Percentiles rank a stretch among this genome's conserved stretches.
Evolutionary conservation across 139 green algal genomes (phyloP).

Genomic region (Chlorella vulgaris): DNA sequence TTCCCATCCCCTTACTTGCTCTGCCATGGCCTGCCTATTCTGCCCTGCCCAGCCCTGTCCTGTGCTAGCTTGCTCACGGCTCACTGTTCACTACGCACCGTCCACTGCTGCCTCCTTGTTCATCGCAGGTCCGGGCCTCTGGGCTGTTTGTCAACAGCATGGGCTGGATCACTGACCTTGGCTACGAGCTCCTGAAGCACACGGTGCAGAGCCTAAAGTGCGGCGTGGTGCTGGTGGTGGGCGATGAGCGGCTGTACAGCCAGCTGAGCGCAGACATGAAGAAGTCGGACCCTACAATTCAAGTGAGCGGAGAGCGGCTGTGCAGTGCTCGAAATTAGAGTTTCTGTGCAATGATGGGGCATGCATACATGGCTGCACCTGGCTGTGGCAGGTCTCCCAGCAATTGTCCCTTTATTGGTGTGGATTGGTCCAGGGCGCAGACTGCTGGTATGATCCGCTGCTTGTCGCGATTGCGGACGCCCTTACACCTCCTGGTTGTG

Average conservation of each 20-base stretch:
- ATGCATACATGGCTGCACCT: too few relatives aligned
- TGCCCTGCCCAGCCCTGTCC: too few relatives aligned
- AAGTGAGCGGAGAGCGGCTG: background rate
- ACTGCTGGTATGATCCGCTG: too few relatives aligned
- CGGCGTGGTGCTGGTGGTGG: slow-evolving; percentile 90
- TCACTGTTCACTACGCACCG: background rate
- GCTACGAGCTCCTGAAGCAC: slow-evolving; percentile 92
- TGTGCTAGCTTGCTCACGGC: too few relatives aligned
- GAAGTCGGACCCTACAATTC: background rate
- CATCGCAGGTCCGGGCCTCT: slow-evolving; percentile 50
- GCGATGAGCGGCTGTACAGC: slow-evolving; percentile 83
- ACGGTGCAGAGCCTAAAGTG: slow-evolving; percentile 62
- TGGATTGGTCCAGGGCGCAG: too few relatives aligned
- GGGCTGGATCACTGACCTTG: slow-evolving; percentile 90
- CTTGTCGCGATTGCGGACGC: background rate
- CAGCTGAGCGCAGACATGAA: slow-evolving; percentile 65
- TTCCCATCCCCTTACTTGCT: too few relatives aligned
- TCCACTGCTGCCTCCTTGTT: background rate
- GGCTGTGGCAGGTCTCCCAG: too few relatives aligned
- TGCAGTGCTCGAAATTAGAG: too few relatives aligned
- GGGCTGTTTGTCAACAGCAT: slow-evolving; percentile 95
- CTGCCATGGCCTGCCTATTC: too few relatives aligned
- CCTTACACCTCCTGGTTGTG: background rate
- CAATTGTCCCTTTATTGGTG: too few relatives aligned
- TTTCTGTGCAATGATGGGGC: too few relatives aligned